Percentiles rank a stretch among this genome's conserved stretches.
phyloP scores from a whole-genome alignment of 192 early-diverging fungal species.

The Rhizoclosmatium sp. region DNA sequence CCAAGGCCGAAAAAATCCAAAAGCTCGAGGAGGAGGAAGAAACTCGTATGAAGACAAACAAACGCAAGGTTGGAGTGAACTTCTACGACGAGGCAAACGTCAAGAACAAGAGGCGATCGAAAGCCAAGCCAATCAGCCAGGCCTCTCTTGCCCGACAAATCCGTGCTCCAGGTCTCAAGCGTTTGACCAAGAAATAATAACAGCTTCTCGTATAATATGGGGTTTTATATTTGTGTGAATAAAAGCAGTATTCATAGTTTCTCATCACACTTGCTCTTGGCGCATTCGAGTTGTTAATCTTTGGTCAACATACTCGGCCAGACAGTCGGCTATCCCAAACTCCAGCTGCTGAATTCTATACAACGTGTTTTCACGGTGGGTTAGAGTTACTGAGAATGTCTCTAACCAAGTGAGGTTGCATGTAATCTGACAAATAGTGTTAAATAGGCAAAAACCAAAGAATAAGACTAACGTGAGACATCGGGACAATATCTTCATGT shows the following conservation, averaged over 20 bases:
- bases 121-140: slow-evolving; percentile 46
- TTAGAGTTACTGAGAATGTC: slow-evolving; percentile 56
- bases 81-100: slow-evolving; percentile 94
- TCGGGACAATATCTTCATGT: slow-evolving; percentile 56
- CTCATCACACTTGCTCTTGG: slow-evolving; percentile 23
- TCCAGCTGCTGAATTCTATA: slow-evolving; percentile 56
- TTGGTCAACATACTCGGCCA: slow-evolving; percentile 48
- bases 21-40: background rate
- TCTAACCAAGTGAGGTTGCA: slow-evolving; percentile 60
- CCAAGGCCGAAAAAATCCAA: background rate
- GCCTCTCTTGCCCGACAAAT: slow-evolving; percentile 33
- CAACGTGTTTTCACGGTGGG: slow-evolving; percentile 62
- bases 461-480: slow-evolving; percentile 33
- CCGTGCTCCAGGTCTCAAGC: slow-evolving; percentile 35
- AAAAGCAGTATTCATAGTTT: no score
- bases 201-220: no score
- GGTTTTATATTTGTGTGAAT: no score
- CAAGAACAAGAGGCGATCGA: slow-evolving; percentile 92
- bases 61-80: slow-evolving; percentile 87
- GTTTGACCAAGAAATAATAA: slow-evolving; percentile 27
- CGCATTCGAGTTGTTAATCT: slow-evolving; percentile 30
- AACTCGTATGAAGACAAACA: slow-evolving; percentile 88
- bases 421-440: background rate
- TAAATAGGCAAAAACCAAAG: no score
- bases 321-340: slow-evolving; percentile 55